phyloP scores from a whole-genome alignment of 2,329 filamentous ascomycete species.

The Microthyrium microscopicum region DNA sequence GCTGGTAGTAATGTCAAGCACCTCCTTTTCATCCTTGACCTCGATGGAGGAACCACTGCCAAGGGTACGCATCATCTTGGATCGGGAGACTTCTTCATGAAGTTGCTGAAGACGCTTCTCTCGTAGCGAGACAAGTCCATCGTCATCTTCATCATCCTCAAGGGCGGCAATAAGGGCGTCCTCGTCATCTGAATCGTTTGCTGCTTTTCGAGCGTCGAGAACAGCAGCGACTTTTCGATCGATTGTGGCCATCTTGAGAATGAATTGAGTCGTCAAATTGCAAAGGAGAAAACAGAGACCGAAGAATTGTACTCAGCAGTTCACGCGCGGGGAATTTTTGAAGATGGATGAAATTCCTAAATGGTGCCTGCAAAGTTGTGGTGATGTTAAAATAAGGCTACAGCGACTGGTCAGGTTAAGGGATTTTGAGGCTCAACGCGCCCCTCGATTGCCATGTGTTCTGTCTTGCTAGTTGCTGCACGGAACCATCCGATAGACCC shows the following conservation, averaged over 20 bases:
- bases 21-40: constrained; percentile 39
- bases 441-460: too few relatives aligned
- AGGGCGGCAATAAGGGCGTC: constrained; percentile 44
- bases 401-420: too few relatives aligned
- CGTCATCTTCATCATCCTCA: constrained; percentile 35
- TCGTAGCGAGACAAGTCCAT: constrained; percentile 35
- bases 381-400: too few relatives aligned
- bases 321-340: too few relatives aligned
- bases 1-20: constrained; percentile 44
- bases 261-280: neutral
- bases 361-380: too few relatives aligned
- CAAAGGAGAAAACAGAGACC: too few relatives aligned
- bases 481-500: too few relatives aligned
- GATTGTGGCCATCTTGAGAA: constrained; percentile 15
- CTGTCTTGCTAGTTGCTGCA: too few relatives aligned
- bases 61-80: constrained; percentile 32
- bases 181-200: constrained; percentile 36
- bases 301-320: too few relatives aligned
- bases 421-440: too few relatives aligned
- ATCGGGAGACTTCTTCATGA: constrained; percentile 36
- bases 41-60: constrained; percentile 37
- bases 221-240: constrained; percentile 35
- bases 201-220: constrained; percentile 25
- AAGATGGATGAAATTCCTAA: too few relatives aligned
- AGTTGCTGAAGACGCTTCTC: constrained; percentile 41